Evolutionary conservation across 352 stramenopile genomes (phyloP).

Genomic region (Phytophthora rubi): DNA sequence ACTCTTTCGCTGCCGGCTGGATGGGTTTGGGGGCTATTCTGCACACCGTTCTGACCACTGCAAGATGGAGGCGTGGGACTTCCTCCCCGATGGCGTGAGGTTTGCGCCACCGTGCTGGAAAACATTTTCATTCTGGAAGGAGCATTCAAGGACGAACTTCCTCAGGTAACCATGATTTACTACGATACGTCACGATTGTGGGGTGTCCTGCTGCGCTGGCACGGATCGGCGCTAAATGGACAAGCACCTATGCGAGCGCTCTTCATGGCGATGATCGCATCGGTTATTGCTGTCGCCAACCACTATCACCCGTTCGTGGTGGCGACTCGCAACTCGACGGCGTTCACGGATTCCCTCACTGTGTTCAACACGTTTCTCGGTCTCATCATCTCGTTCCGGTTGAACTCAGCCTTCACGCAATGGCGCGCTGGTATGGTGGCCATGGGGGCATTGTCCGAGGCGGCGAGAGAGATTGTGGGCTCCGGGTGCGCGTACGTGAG

Average conservation of each 20-base stretch:
- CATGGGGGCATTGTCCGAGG: constrained; percentile 59
- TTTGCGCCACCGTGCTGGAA: constrained; percentile 10
- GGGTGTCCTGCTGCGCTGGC: constrained; percentile 61
- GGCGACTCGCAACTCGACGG: constrained; percentile 62
- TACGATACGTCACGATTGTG: constrained; percentile 63
- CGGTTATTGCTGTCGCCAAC: constrained; percentile 53
- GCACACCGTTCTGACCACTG: constrained; percentile 25
- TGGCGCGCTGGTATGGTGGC: constrained; percentile 73
- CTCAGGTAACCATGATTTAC: constrained; percentile 64
- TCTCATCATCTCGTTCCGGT: constrained; percentile 74
- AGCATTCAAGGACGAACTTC: constrained; percentile 4
- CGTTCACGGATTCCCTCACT: constrained; percentile 75
- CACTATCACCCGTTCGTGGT: constrained; percentile 64
- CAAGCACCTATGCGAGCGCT: constrained; percentile 65
- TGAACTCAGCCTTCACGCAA: constrained; percentile 82
- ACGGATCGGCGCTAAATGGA: constrained; percentile 72
- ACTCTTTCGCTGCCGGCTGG: constrained; percentile 21
- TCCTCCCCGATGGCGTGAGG: constrained; percentile 5
- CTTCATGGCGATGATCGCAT: constrained; percentile 62
- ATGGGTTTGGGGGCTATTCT: constrained; percentile 22
- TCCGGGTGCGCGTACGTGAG: constrained; percentile 70
- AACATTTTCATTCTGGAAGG: constrained; percentile 19
- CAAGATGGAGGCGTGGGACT: constrained; percentile 12
- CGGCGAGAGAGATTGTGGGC: constrained; percentile 61
- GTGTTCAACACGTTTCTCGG: constrained; percentile 86